Evolutionary conservation across 176 grass and related monocot genomes (phyloP).

Genomic region (Carex cristatella): DNA sequence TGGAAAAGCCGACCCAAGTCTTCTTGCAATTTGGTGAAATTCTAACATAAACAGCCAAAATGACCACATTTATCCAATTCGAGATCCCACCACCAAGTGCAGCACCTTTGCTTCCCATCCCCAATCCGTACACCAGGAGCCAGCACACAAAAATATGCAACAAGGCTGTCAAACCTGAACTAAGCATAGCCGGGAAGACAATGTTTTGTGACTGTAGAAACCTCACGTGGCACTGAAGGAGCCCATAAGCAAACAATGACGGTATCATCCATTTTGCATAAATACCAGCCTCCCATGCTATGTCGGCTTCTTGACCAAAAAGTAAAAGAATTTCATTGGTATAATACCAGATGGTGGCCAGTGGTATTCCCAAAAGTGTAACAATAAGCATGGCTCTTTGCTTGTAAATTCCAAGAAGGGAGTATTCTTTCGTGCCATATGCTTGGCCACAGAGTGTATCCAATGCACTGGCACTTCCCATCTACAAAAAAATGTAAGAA

Average conservation of each 20-base stretch:
- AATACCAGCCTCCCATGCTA: constrained; percentile 50
- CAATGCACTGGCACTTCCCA: constrained; percentile 33
- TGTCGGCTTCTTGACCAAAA: constrained; percentile 58
- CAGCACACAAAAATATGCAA: constrained; percentile 66
- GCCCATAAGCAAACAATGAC: constrained; percentile 42
- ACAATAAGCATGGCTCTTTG: constrained; percentile 69
- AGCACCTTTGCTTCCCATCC: constrained; percentile 59
- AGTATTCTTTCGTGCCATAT: constrained; percentile 55
- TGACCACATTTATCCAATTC: constrained; percentile 34
- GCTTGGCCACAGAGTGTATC: constrained; percentile 65
- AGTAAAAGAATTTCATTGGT: constrained; percentile 54
- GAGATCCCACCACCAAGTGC: constrained; percentile 46
- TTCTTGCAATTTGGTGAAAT: constrained; percentile 37
- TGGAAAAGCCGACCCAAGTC: constrained; percentile 50
- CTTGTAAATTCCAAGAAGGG: constrained; percentile 59
- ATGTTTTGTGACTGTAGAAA: constrained; percentile 71
- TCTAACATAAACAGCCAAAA: constrained; percentile 49
- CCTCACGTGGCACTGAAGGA: constrained; percentile 43
- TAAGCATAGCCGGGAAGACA: constrained; percentile 60
- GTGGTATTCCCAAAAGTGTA: constrained; percentile 36
- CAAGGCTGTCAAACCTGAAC: constrained; percentile 39
- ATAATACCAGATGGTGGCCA: constrained; percentile 43
- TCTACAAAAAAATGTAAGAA: not conserved
- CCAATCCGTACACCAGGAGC: constrained; percentile 57
- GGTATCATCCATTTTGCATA: constrained; percentile 77